Evolutionary conservation across 805 yeast species (phyloP), one percentile per base, ranked within the genome.

Genomic region (Henningerozyma blattae): DNA sequence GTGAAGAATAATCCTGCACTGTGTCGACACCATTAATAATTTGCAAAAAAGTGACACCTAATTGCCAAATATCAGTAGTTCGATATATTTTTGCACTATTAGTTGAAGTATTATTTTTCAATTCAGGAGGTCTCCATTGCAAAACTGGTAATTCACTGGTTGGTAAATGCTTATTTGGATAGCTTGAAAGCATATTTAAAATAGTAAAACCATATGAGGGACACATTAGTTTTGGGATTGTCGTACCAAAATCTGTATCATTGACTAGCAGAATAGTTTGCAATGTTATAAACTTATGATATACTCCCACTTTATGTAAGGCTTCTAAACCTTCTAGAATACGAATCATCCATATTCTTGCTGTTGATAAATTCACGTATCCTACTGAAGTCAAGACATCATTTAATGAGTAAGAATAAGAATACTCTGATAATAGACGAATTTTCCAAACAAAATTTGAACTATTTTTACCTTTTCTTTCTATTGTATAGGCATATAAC

Each of bases 1-100:
- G 85, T 1, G 75, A 70, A 4, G 67, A 59, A 45, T 64, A 79
- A 17, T 68, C 71, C 9, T 71, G 65, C 1, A 72, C 58, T 1
- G 68, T 61, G 31, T 72, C 75, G 3, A 64, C 58, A 0, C 94
- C 89, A 29, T 68, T 62, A 4, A 83, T 64, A 52, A 77, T 61
- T 41, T 80, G 75, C 14, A 76, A 65, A 43, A 89, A 77, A 5
- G 81, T 54, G 0, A 83, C 83, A 6, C 96, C 98, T 27, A 86
- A 58, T 48, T 82, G 82, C 97, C 97, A 91, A 8, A 91, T 79
- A 60, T 91, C 98, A 0, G 95, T 77, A 53, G 85, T 82, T 25
- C 86, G 63, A 37, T 78, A 78, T 12, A 81, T 77, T 36, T 67
- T 71, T 24, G 56, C 47, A 9, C 22, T 14, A 1, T 12, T 15